Conservation (phyloP, 176 grass and related monocot species). For the Rhynchospora pubera region DNA sequence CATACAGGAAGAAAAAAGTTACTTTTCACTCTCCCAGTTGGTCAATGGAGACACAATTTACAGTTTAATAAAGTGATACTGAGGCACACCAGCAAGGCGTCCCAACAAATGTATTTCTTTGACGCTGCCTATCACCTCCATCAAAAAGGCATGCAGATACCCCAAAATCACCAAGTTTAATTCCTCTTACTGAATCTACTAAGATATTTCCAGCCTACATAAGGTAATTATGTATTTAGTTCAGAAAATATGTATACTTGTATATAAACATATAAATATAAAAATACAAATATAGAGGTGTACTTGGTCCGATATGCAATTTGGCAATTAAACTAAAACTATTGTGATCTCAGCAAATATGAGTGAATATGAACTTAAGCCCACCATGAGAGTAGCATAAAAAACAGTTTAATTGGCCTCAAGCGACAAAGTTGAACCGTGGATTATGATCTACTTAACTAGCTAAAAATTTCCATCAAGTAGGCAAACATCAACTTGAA, state of each 20-base stretch:
- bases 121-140: slow-evolving; percentile 72
- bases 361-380: not conserved
- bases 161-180: slow-evolving; percentile 97
- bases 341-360: not conserved
- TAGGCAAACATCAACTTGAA: not conserved
- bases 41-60: slow-evolving; percentile 13
- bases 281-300: not conserved
- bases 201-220: slow-evolving; percentile 97
- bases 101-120: slow-evolving; percentile 91
- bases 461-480: not conserved
- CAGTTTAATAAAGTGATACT: not conserved
- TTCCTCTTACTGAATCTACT: slow-evolving; percentile 56
- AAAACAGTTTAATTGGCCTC: not conserved
- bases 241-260: not conserved
- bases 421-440: not conserved
- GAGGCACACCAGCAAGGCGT: slow-evolving; percentile 86
- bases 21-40: not conserved
- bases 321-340: not conserved
- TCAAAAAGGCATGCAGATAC: slow-evolving; percentile 99
- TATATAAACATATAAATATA: slow-evolving; percentile 1
- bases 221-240: slow-evolving; percentile 14
- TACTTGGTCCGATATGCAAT: not conserved
- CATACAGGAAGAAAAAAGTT: slow-evolving; percentile 13
- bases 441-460: not conserved
- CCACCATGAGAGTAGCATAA: not conserved